phyloP scores from a whole-genome alignment of 2,329 filamentous ascomycete species.

The Parascedosporium putredinis region DNA sequence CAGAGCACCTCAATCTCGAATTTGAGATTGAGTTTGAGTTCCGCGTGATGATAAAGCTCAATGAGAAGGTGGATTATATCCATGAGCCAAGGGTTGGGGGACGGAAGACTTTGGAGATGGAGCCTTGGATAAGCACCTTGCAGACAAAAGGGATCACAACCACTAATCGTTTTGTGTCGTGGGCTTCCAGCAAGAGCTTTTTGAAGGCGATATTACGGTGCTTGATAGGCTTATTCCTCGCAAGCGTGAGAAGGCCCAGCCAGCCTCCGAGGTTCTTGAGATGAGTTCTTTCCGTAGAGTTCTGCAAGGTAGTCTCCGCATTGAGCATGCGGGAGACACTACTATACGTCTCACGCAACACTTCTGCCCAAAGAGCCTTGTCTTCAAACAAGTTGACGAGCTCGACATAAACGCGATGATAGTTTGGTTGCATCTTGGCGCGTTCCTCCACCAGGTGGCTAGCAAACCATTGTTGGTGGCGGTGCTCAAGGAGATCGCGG shows the following conservation, averaged over 20 bases:
- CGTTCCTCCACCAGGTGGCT: conserved; percentile 90
- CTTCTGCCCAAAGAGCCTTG: conserved; percentile 70
- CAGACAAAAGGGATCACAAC: conserved; percentile 96
- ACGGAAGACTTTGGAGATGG: conserved; percentile 76
- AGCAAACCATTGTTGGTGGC: conserved; percentile 93
- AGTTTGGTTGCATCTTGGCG: conserved; percentile 95
- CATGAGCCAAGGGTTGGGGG: conserved; percentile 98
- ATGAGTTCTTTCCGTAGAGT: conserved; percentile 72
- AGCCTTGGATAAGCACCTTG: conserved; percentile 82
- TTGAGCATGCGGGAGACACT: conserved; percentile 83
- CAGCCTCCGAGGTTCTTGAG: conserved; percentile 90
- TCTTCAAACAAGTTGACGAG: conserved; percentile 76
- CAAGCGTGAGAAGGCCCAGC: conserved; percentile 87
- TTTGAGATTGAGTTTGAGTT: conserved; percentile 91
- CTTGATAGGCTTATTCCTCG: conserved; percentile 88
- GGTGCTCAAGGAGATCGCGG: conserved; percentile 63
- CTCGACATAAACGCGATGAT: conserved; percentile 85
- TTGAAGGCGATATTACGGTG: conserved; percentile 97
- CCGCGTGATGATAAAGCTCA: conserved; percentile 86
- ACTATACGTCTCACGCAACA: conserved; percentile 86
- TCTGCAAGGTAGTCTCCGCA: conserved; percentile 76
- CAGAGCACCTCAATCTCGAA: conserved; percentile 98
- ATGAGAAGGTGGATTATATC: conserved; percentile 86
- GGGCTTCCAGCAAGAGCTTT: conserved; percentile 84
- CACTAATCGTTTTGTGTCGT: conserved; percentile 81